phyloP scores from a whole-genome alignment of 257 asterid species.

The Rauvolfia tetraphylla region DNA sequence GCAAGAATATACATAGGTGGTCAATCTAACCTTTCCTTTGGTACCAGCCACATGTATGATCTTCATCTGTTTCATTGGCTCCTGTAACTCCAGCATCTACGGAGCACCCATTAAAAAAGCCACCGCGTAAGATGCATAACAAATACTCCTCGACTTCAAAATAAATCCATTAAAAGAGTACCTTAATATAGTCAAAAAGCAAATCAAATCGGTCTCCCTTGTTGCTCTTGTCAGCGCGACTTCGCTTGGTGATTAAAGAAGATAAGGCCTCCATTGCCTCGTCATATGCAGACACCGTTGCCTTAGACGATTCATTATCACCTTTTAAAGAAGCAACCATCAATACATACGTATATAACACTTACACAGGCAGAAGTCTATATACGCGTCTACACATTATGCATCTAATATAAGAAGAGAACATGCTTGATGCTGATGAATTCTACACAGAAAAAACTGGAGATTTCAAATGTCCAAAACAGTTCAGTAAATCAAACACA shows the following conservation, averaged over 20 bases:
- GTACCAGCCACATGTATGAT: constrained; percentile 98
- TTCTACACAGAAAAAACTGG: neutral
- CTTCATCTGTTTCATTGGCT: constrained; percentile 77
- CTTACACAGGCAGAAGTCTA: neutral
- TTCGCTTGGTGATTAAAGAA: constrained; percentile 84
- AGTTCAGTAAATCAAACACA: neutral
- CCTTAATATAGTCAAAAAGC: constrained; percentile 79
- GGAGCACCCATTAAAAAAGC: constrained; percentile 16
- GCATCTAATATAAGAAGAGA: neutral
- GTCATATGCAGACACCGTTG: constrained; percentile 49
- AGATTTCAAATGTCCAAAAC: neutral
- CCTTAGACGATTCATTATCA: constrained; percentile 34
- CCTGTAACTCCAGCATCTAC: constrained; percentile 84
- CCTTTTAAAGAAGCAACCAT: constrained; percentile 26
- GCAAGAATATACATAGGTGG: neutral
- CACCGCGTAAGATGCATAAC: neutral
- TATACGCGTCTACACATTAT: neutral
- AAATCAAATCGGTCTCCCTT: constrained; percentile 75
- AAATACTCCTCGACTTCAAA: neutral
- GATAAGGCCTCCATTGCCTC: constrained; percentile 97
- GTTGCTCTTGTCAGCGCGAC: constrained; percentile 87
- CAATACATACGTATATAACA: constrained; percentile 10
- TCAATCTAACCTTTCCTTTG: constrained; percentile 79
- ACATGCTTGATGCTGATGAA: neutral
- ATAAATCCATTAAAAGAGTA: constrained; percentile 12